Evolutionary conservation across 2,329 filamentous ascomycete genomes (phyloP).

Genomic region (Huntiella abstrusa): DNA sequence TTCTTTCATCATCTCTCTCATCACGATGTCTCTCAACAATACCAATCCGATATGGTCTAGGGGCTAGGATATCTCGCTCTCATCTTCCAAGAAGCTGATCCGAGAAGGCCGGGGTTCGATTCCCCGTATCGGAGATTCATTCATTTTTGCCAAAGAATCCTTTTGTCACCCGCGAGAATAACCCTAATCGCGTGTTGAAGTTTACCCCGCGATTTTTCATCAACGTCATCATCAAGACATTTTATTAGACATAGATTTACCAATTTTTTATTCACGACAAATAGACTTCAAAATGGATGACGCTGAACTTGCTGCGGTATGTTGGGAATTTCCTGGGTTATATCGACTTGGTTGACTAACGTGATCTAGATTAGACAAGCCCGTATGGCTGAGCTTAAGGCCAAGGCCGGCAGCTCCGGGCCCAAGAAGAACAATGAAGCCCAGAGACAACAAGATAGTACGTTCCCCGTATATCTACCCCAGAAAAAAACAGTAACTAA

Average conservation of each 20-base stretch:
- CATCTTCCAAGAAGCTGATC: slow-evolving; percentile 5
- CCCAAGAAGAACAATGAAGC: slow-evolving; percentile 41
- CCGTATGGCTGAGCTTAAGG: slow-evolving; percentile 81
- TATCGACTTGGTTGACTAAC: not conserved
- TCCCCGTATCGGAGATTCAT: slow-evolving; percentile 13
- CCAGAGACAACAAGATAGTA: slow-evolving; percentile 17
- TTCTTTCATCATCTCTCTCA: too few species aligned
- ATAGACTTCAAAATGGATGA: slow-evolving; percentile 18
- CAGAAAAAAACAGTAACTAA: not conserved
- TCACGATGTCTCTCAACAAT: not conserved
- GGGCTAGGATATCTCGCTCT: slow-evolving; percentile 3
- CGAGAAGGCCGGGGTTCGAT: slow-evolving; percentile 14
- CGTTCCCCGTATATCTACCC: slow-evolving; percentile 6
- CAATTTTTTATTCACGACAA: too few species aligned
- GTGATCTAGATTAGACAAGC: slow-evolving; percentile 64
- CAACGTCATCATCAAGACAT: not conserved
- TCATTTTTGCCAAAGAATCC: not conserved
- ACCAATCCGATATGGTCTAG: slow-evolving; percentile 4
- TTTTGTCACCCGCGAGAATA: not conserved
- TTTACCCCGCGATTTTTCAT: slow-evolving; percentile 5
- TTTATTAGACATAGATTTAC: not conserved
- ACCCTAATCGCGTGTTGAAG: not conserved
- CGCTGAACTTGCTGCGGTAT: not conserved
- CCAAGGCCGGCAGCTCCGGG: slow-evolving; percentile 37
- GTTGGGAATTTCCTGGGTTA: not conserved